Evolutionary conservation across 2,329 filamentous ascomycete genomes (phyloP).

Genomic region (Hyphodiscus sp.): DNA sequence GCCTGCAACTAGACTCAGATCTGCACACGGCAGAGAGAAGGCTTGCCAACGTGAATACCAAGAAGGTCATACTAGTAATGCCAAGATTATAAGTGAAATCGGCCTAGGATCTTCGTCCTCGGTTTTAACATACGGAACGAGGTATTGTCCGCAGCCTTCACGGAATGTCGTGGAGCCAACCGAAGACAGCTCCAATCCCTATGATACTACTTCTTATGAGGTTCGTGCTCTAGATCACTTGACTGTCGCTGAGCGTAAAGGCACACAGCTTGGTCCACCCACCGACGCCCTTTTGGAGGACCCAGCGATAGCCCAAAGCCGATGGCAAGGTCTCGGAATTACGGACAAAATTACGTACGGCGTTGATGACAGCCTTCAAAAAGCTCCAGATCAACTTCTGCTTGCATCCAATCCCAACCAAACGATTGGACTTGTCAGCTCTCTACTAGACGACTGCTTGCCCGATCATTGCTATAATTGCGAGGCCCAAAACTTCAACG

Average conservation of each 20-base stretch:
- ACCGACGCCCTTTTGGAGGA: background rate
- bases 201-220: conserved; percentile 9
- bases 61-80: background rate
- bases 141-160: too few relatives aligned
- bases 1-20: background rate
- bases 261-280: background rate
- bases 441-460: background rate
- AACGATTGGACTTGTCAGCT: background rate
- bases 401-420: background rate
- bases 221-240: background rate
- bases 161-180: too few relatives aligned
- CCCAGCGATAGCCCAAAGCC: background rate
- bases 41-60: background rate
- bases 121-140: too few relatives aligned
- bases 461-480: background rate
- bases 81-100: background rate
- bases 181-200: background rate
- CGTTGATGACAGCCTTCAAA: background rate
- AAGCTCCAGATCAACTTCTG: background rate
- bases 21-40: background rate
- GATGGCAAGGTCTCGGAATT: background rate
- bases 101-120: background rate
- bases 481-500: background rate
- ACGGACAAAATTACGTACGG: background rate
- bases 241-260: background rate